These are phyloP conservation scores for Lipomyces spencermartinsiae DNA, from an alignment of 805 yeast genomes.

Conservation along the genomic window DNA sequence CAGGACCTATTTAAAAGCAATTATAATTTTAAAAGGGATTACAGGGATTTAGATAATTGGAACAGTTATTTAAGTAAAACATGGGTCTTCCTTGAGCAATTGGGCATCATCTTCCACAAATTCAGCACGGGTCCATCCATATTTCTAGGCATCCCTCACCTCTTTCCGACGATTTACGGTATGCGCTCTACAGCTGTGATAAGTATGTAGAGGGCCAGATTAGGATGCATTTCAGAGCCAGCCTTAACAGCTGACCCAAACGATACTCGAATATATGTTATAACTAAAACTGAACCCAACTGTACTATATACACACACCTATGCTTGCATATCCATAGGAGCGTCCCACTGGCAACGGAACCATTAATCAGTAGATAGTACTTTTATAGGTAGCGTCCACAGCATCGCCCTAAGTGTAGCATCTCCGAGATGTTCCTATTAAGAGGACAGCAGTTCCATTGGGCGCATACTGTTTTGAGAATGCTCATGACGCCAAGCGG, in stretches of 20 bases:
- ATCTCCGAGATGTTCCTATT: too few species aligned
- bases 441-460: too few species aligned
- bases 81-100: background rate
- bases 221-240: background rate
- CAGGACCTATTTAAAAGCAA: background rate
- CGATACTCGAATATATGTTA: too few species aligned
- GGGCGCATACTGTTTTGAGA: background rate
- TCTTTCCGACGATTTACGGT: background rate
- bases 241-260: too few species aligned
- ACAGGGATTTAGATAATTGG: background rate
- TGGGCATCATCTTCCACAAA: background rate
- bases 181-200: background rate
- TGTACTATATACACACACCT: too few species aligned
- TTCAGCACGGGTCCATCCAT: too few species aligned
- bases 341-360: too few species aligned
- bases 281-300: too few species aligned
- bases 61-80: background rate
- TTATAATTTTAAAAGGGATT: background rate
- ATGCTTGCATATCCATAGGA: too few species aligned
- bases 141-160: background rate
- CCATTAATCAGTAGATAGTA: too few species aligned
- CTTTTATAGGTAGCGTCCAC: too few species aligned
- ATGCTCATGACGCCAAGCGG: background rate
- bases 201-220: background rate
- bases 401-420: too few species aligned